Conservation (phyloP, 352 stramenopile species). For the Globisporangium viniferum region DNA sequence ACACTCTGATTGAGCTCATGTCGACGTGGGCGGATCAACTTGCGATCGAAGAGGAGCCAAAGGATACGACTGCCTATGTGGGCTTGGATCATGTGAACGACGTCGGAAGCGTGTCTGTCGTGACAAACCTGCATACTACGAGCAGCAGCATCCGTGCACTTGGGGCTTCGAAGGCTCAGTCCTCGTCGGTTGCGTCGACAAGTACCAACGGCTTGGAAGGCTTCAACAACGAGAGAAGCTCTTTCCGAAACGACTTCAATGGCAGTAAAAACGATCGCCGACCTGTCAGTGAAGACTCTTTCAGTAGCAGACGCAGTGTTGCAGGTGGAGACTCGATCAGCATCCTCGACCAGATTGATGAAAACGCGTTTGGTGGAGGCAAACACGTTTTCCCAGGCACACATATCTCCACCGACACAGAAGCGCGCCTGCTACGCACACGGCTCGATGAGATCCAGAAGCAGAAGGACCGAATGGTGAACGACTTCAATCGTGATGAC, state of each 20-base stretch:
- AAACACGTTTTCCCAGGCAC: constrained; percentile 64
- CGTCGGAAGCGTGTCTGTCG: constrained; percentile 60
- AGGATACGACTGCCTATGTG: constrained; percentile 76
- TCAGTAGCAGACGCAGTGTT: constrained; percentile 5
- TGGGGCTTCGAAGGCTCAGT: constrained; percentile 12
- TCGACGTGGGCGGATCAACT: constrained; percentile 72
- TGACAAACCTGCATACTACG: constrained; percentile 64
- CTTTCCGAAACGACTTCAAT: constrained; percentile 7
- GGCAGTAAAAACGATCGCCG: constrained; percentile 18
- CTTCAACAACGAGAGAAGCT: not conserved
- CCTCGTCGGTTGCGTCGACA: not conserved
- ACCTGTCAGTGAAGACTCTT: constrained; percentile 20
- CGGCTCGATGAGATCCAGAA: constrained; percentile 74
- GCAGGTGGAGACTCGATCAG: constrained; percentile 28
- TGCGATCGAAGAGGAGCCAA: constrained; percentile 54
- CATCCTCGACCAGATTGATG: constrained; percentile 74
- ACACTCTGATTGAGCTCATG: constrained; percentile 74
- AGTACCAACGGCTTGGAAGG: not conserved
- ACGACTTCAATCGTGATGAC: constrained; percentile 37
- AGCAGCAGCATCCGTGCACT: constrained; percentile 25
- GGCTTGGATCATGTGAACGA: constrained; percentile 61
- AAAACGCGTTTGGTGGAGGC: constrained; percentile 69
- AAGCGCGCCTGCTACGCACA: constrained; percentile 75
- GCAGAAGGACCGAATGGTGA: constrained; percentile 66
- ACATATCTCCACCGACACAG: constrained; percentile 70